Conservation (phyloP, 768 basidiomycete genomes). For the Rhodotorula kratochvilovae region DNA sequence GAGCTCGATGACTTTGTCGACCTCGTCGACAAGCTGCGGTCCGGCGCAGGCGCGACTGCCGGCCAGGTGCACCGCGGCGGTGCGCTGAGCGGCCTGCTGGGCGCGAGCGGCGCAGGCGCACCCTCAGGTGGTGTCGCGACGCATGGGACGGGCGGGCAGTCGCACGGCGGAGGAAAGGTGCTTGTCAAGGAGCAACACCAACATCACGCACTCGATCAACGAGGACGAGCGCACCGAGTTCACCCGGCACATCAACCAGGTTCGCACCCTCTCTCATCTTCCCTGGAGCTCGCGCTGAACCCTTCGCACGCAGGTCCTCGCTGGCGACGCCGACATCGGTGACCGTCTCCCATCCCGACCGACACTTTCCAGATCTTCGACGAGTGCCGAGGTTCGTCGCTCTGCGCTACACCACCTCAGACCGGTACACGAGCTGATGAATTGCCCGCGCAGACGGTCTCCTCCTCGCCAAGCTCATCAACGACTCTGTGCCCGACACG, state of each 20-base stretch:
- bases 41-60: slow-evolving; percentile 28
- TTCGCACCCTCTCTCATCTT: slow-evolving; percentile 49
- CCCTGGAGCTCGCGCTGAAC: not conserved
- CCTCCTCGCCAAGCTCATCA: slow-evolving; percentile 95
- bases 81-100: slow-evolving; percentile 34
- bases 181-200: slow-evolving; percentile 91
- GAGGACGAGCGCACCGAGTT: slow-evolving; percentile 93
- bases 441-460: slow-evolving; percentile 63
- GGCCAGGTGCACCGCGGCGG: slow-evolving; percentile 40
- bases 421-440: not conserved
- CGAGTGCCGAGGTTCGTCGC: slow-evolving; percentile 64
- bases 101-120: not conserved
- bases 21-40: slow-evolving; percentile 72
- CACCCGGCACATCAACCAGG: slow-evolving; percentile 96
- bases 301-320: slow-evolving; percentile 64
- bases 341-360: slow-evolving; percentile 84
- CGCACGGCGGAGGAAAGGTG: slow-evolving; percentile 62
- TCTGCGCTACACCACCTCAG: not conserved
- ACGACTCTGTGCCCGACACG: slow-evolving; percentile 98
- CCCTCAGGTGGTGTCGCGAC: not conserved
- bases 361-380: slow-evolving; percentile 98
- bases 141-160: not conserved
- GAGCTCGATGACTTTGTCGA: slow-evolving; percentile 99
- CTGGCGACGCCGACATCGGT: slow-evolving; percentile 80
- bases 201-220: slow-evolving; percentile 94